Evolutionary conservation across 1,284 basidiomycete species (phyloP).

Genomic region (Irpex lacteus): DNA sequence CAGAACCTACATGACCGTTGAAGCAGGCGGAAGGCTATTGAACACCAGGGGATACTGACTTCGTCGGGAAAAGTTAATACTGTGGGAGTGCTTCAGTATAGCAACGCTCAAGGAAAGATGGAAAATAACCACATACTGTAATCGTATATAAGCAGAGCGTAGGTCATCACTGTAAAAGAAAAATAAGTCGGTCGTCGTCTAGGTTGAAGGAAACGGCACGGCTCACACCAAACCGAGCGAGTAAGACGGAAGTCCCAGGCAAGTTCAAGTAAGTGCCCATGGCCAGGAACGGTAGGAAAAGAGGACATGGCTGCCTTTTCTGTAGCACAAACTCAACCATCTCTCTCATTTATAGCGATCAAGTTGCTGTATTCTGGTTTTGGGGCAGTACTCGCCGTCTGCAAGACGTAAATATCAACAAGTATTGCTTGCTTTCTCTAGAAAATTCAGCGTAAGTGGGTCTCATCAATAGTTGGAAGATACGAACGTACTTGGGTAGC

Average conservation of each 20-base stretch:
- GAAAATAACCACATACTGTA: conserved; percentile 1
- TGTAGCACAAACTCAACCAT: background rate
- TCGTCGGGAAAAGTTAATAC: conserved; percentile 12
- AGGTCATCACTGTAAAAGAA: conserved; percentile 1
- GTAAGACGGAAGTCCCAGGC: conserved; percentile 7
- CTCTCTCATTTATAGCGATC: background rate
- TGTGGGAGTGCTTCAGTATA: background rate
- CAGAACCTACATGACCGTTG: background rate
- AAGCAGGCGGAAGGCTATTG: background rate
- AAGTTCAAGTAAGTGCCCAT: background rate
- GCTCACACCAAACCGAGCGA: conserved; percentile 8
- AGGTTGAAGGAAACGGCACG: background rate
- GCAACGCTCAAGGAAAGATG: background rate
- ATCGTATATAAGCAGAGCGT: conserved; percentile 11
- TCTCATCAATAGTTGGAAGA: background rate
- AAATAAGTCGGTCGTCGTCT: background rate
- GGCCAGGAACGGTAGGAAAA: background rate
- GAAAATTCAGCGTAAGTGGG: background rate
- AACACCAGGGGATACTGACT: background rate
- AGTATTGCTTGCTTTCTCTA: background rate
- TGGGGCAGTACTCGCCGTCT: background rate
- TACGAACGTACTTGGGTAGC: background rate
- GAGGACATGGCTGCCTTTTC: background rate
- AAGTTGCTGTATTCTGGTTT: background rate
- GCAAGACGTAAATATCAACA: background rate